phyloP scores from a whole-genome alignment of 208 protist genomes.

The Phytomonas francai region DNA sequence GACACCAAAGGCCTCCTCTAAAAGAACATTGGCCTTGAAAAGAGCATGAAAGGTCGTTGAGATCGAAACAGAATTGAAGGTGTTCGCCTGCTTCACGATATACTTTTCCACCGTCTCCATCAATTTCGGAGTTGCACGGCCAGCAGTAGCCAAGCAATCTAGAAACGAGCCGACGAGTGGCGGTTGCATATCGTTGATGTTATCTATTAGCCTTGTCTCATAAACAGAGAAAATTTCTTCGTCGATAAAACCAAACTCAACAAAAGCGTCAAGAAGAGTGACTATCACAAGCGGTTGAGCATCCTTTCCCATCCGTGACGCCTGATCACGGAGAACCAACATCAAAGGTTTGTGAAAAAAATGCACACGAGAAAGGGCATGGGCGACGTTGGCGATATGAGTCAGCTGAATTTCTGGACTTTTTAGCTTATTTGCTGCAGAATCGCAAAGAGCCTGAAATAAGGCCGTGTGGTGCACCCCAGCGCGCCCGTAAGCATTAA shows the following conservation, averaged over 20 bases:
- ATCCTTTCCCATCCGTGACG: constrained; percentile 31
- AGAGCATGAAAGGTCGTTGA: constrained; percentile 68
- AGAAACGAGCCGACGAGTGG: constrained; percentile 70
- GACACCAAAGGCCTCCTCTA: constrained; percentile 78
- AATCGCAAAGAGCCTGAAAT: constrained; percentile 65
- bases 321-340: constrained; percentile 66
- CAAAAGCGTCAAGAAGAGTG: constrained; percentile 79
- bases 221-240: constrained; percentile 62
- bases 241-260: constrained; percentile 65
- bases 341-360: constrained; percentile 63
- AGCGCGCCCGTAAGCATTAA: constrained; percentile 87
- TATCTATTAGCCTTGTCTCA: constrained; percentile 56
- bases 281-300: constrained; percentile 53
- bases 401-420: constrained; percentile 60
- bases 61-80: constrained; percentile 73
- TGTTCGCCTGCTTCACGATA: constrained; percentile 39
- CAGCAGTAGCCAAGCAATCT: constrained; percentile 43
- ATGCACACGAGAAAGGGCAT: constrained; percentile 72
- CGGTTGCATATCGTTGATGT: constrained; percentile 38
- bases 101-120: constrained; percentile 58
- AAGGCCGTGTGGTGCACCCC: constrained; percentile 66
- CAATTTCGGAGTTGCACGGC: constrained; percentile 27
- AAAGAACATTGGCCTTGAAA: constrained; percentile 49
- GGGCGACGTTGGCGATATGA: constrained; percentile 80
- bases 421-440: constrained; percentile 39